Evolutionary conservation across 306 rosid genomes (phyloP), one percentile per base, ranked within the genome.

Genomic region (Glycine soja): DNA sequence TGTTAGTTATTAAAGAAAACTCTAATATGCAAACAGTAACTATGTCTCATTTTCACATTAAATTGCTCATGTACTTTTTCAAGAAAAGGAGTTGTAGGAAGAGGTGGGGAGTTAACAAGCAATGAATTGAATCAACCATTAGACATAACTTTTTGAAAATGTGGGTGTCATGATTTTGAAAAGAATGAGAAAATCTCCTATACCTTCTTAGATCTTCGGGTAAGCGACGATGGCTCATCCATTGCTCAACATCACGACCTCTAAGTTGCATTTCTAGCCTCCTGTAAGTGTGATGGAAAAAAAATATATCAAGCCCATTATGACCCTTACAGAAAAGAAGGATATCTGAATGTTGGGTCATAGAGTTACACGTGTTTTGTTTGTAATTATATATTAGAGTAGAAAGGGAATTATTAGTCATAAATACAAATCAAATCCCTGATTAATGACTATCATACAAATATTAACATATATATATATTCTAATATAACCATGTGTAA

Each of bases 141-240:
- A 34, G 18, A 13, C 5, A 6, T 34, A 63, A 15, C 4, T 11
- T 62, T 62, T 3, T 13, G 46, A 14, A 32, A 63, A 30, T 58
- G 52, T 34, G 7, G 75, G 32, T 10, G 4, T 77, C 8, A 1
- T 78, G 43, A 63, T 16, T 64, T 2, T 50, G 51, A 81, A 56
- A 70, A 72, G 48, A 36, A 72, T 80, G 36, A 51, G 73, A 51
- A 51, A 48, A 63, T 71, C 45, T 42, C 61, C 40, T 36, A 46
- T 65, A 83, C 86, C 88, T 87, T 83, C 91, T 85, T 52, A 94
- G 85, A 2, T 75, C 78, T 6, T 78, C 85, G 19, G 98, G 94
- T 71, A 94, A 90, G 72, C 97, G 94, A 14, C 97, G 92, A 72
- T 91, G 98, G 19, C 91, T 89, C 98, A 94, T 94, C 98, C 98